Conservation (phyloP, 225 moss, liverwort and hornwort species). For the Rhytidiadelphus loreus region DNA sequence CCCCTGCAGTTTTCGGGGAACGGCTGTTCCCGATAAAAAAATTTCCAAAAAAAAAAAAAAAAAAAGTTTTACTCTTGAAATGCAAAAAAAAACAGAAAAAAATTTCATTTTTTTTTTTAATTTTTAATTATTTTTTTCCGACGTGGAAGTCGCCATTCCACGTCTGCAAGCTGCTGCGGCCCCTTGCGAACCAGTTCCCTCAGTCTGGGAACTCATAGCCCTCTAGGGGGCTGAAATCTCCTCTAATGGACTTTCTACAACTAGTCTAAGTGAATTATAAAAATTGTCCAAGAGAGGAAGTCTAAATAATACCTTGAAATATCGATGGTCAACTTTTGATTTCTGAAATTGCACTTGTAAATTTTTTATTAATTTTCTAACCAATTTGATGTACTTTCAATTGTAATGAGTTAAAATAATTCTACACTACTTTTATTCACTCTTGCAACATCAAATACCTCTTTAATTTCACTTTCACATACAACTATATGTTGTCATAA, state of each 20-base stretch:
- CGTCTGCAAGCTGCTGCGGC: no score
- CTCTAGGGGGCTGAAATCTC: no score
- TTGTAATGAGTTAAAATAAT: not conserved
- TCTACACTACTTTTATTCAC: not conserved
- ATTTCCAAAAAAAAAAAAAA: no score
- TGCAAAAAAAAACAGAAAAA: no score
- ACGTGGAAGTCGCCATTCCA: no score
- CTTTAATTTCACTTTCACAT: not conserved
- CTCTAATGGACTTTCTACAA: not conserved
- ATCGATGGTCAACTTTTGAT: not conserved
- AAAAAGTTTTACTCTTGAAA: no score
- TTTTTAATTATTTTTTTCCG: no score
- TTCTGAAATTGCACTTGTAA: not conserved
- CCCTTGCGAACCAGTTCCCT: no score
- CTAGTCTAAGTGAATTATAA: not conserved
- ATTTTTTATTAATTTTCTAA: not conserved
- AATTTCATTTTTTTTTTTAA: no score
- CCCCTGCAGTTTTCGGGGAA: no score
- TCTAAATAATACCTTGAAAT: not conserved
- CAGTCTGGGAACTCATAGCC: no score
- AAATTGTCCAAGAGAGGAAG: fast-evolving
- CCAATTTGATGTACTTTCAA: not conserved
- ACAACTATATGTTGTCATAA: not conserved
- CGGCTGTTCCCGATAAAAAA: no score
- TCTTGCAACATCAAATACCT: not conserved